Evolutionary conservation across 305 asterid genomes (phyloP).

Genomic region (Fraxinus velutina): DNA sequence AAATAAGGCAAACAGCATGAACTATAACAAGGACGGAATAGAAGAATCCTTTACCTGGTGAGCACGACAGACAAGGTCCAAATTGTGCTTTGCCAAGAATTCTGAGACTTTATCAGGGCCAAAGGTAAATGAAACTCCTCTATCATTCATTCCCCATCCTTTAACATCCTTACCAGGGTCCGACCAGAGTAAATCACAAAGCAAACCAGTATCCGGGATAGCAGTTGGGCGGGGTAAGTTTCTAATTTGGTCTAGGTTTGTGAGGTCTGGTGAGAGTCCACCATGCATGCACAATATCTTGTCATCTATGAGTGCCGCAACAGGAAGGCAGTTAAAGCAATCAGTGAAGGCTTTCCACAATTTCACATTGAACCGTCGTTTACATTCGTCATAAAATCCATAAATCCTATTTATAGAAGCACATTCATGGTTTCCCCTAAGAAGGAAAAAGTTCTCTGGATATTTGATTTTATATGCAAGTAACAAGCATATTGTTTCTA

Average conservation of each 20-base stretch:
- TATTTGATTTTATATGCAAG: conserved; percentile 58
- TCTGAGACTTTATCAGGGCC: conserved; percentile 59
- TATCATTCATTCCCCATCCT: conserved; percentile 70
- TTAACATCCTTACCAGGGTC: conserved; percentile 58
- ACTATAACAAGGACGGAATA: neutral
- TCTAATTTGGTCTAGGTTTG: conserved; percentile 48
- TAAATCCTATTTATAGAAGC: conserved; percentile 58
- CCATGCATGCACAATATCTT: conserved; percentile 67
- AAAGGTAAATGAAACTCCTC: conserved; percentile 60
- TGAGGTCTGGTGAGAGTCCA: conserved; percentile 59
- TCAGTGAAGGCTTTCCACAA: conserved; percentile 62
- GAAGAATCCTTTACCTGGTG: conserved; percentile 46
- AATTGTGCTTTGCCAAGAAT: conserved; percentile 51
- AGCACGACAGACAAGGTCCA: conserved; percentile 63
- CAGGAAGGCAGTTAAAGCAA: conserved; percentile 58
- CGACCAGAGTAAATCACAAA: conserved; percentile 60
- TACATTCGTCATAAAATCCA: conserved; percentile 61
- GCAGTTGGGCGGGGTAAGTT: conserved; percentile 55
- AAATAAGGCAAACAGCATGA: conserved; percentile 7
- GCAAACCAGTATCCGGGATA: conserved; percentile 59
- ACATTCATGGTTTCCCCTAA: conserved; percentile 60
- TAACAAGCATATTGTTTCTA: conserved; percentile 59
- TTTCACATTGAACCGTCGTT: conserved; percentile 56
- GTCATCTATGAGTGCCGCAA: conserved; percentile 56
- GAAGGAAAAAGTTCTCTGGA: conserved; percentile 57